phyloP scores from a whole-genome alignment of 345 rosid species.

The Boechera retrofracta region DNA sequence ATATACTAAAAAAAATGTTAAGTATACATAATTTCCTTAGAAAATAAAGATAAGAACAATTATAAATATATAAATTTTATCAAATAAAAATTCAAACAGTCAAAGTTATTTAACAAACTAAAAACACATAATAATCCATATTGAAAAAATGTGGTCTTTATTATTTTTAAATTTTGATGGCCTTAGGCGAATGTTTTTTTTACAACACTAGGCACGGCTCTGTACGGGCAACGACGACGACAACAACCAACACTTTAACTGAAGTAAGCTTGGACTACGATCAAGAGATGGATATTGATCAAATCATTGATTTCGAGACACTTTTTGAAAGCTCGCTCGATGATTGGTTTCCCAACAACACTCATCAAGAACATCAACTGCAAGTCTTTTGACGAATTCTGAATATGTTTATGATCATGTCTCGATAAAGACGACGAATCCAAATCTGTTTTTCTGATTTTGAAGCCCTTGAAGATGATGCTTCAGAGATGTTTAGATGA shows the following conservation, averaged over 20 bases:
- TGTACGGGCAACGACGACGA: neutral
- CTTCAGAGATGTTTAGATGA: neutral
- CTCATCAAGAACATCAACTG: neutral
- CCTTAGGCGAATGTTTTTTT: too few relatives aligned
- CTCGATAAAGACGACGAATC: neutral
- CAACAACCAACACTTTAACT: neutral
- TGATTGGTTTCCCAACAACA: neutral
- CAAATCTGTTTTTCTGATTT: neutral
- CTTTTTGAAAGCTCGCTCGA: neutral
- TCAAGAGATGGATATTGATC: constrained; percentile 4
- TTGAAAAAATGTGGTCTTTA: too few relatives aligned
- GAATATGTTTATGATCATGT: neutral
- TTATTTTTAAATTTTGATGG: too few relatives aligned
- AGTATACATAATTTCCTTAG: too few relatives aligned
- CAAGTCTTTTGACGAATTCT: neutral
- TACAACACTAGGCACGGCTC: too few relatives aligned
- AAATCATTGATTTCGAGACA: neutral
- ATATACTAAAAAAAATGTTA: too few relatives aligned
- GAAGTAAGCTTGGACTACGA: neutral
- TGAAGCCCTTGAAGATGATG: neutral
- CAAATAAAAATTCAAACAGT: too few relatives aligned
- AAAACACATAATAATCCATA: too few relatives aligned
- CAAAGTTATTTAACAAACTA: too few relatives aligned
- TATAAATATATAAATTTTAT: too few relatives aligned
- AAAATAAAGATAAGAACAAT: too few relatives aligned